These are phyloP conservation scores for Escallonia herrerae DNA, from an alignment of 129 eudicot genomes.

Conservation along the genomic window DNA sequence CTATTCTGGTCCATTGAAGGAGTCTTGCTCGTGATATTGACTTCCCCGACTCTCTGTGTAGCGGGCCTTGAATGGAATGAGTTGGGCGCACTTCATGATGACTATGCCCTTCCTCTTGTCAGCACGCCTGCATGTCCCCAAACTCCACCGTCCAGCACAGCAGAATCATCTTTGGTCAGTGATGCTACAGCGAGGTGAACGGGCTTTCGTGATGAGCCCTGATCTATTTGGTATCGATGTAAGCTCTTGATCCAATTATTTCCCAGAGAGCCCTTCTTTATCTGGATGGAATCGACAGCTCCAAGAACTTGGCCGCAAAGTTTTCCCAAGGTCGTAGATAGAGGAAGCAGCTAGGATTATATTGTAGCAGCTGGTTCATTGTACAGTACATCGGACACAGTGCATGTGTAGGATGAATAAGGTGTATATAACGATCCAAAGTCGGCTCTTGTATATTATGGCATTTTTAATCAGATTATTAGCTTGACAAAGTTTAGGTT, in stretches of 20 bases:
- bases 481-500: constrained; percentile 1
- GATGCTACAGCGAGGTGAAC: constrained; percentile 34
- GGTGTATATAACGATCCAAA: constrained; percentile 1
- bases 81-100: constrained; percentile 38
- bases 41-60: constrained; percentile 42
- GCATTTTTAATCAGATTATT: not conserved
- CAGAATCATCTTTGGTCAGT: constrained; percentile 28
- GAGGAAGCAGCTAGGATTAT: too few relatives aligned
- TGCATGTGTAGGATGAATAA: constrained; percentile 12
- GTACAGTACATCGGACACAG: constrained; percentile 21
- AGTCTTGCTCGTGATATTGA: not conserved
- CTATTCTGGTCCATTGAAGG: not conserved
- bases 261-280: not conserved
- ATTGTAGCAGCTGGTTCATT: too few relatives aligned
- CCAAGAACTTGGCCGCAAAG: not conserved
- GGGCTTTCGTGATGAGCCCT: constrained; percentile 11
- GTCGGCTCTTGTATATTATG: constrained; percentile 17
- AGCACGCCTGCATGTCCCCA: constrained; percentile 39
- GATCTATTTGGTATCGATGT: not conserved
- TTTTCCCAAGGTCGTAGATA: not conserved
- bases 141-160: constrained; percentile 42
- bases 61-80: constrained; percentile 65
- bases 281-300: constrained; percentile 1
- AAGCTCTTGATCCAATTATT: constrained; percentile 1
- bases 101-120: constrained; percentile 28